A percentile compares a stretch with the other conserved stretches of the same genome.
phyloP scores from a whole-genome alignment of 352 stramenopile species.

The Globisporangium parvum region DNA sequence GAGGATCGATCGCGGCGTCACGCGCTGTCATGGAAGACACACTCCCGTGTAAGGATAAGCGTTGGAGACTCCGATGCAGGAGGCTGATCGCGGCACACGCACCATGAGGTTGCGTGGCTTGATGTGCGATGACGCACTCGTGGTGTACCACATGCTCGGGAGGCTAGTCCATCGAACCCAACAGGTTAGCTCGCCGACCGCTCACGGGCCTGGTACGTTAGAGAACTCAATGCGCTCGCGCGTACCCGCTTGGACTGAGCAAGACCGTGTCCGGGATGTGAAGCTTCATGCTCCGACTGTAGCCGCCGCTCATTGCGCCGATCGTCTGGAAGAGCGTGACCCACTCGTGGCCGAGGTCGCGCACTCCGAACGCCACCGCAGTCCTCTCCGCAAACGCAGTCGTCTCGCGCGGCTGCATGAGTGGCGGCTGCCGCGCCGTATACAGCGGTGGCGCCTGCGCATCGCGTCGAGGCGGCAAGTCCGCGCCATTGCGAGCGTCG shows the following conservation, averaged over 20 bases:
- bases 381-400: slow-evolving; percentile 36
- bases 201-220: not conserved
- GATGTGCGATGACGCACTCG: slow-evolving; percentile 32
- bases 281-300: slow-evolving; percentile 35
- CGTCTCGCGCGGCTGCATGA: slow-evolving; percentile 40
- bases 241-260: slow-evolving; percentile 52
- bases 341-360: slow-evolving; percentile 55
- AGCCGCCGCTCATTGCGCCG: slow-evolving; percentile 15
- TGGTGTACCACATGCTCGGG: slow-evolving; percentile 58
- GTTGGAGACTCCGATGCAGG: not conserved
- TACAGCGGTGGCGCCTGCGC: slow-evolving; percentile 26
- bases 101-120: slow-evolving; percentile 37
- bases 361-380: slow-evolving; percentile 16
- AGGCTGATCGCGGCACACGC: not conserved
- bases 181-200: not conserved
- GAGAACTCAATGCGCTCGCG: too few relatives aligned
- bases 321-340: slow-evolving; percentile 49
- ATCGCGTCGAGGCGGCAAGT: not conserved
- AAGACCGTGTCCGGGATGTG: slow-evolving; percentile 54
- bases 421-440: slow-evolving; percentile 32
- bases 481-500: not conserved
- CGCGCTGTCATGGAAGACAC: slow-evolving; percentile 18
- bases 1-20: slow-evolving; percentile 34
- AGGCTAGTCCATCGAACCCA: slow-evolving; percentile 20
- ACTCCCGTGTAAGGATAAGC: not conserved